These are phyloP conservation scores for Helotiales sp. DNA, from an alignment of 2,329 filamentous ascomycete genomes.

Conservation along the genomic window DNA sequence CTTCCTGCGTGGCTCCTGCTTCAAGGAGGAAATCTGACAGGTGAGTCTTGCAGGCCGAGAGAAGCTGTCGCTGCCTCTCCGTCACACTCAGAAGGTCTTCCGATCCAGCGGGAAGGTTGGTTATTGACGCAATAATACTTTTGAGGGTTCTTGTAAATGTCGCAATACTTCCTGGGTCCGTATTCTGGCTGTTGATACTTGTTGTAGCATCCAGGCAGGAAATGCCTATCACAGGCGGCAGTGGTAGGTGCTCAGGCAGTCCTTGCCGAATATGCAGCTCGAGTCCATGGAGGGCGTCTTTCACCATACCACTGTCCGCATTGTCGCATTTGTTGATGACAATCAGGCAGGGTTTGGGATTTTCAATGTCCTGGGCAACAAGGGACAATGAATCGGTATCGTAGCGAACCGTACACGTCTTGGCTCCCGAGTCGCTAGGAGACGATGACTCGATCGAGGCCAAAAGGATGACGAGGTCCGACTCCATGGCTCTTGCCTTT, in stretches of 20 bases:
- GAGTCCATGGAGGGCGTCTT: neutral
- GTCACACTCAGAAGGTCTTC: conserved; percentile 88
- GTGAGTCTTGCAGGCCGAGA: conserved; percentile 70
- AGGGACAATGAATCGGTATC: conserved; percentile 49
- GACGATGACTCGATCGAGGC: conserved; percentile 65
- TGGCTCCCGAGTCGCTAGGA: conserved; percentile 10
- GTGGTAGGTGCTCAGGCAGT: conserved; percentile 36
- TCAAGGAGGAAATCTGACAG: conserved; percentile 72
- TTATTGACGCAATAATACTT: conserved; percentile 69
- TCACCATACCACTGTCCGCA: conserved; percentile 31
- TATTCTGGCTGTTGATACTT: conserved; percentile 4
- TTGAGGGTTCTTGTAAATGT: conserved; percentile 63
- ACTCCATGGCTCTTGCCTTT: conserved; percentile 75
- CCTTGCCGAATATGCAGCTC: conserved; percentile 37
- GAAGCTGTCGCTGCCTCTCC: conserved; percentile 80
- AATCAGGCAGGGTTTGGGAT: conserved; percentile 49
- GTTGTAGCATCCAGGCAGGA: conserved; percentile 67
- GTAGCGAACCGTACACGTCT: conserved; percentile 48
- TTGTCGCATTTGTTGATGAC: conserved; percentile 65
- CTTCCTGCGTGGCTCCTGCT: conserved; percentile 36
- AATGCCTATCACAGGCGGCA: conserved; percentile 53
- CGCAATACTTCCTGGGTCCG: conserved; percentile 66
- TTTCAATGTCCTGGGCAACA: conserved; percentile 36
- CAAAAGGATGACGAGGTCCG: conserved; percentile 82
- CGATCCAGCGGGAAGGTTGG: conserved; percentile 67